Base-by-base conservation (phyloP, 176 grass and related monocot genomes). In the Saccharum officinarum region DNA sequence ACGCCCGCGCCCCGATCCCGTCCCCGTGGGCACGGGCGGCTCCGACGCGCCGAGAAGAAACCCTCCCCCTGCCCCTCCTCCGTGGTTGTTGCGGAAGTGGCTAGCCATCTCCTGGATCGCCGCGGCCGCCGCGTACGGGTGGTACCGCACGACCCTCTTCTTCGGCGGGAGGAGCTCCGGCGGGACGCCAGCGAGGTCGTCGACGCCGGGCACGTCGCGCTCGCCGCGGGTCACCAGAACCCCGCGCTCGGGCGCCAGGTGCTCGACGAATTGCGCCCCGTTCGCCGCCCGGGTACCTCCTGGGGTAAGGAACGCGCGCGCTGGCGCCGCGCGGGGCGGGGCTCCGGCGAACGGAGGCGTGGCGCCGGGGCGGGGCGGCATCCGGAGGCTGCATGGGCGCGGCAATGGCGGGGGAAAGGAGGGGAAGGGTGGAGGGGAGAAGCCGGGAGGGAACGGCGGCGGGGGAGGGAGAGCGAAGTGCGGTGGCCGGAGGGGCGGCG, bases 121-220 rank as follows among this genome's bases (percentile, higher is more conserved):
- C 71, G 49, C 61, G 22, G 78, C 63, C 33, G 78, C 71, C 31
- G 73, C 49, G 64, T 71, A 86, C 12, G 71, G 64, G 52, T 86
- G 83, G 83, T 41, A 54, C 40, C 88, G 78, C 71, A 82, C 38
- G 52, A 82, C 5, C 78, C 88, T 81, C 83, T 89, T 89, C 83
- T 86, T 89, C 1, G 36, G 71, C 3, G 83, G 71, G 64, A 89
- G 83, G n/a, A 86, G 13, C 71, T 86, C 71, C n/a, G 65, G 61
- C 9, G 52, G 77, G 33, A 89, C 71, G 71, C 71, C 88, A 16
- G 77, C 77, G 63, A 89, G 71, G 39, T 33, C 77, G 20, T 67
- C 80, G 4, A 8, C 4, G 7, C 10, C 45, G 34, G 3, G 44
- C 67, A 5, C 61, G 15, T 7, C 60, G 45, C 45, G 17, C 5